These are phyloP conservation scores for Talaromyces sp. DNA, from an alignment of 2,329 filamentous ascomycete genomes.

Conservation along the genomic window DNA sequence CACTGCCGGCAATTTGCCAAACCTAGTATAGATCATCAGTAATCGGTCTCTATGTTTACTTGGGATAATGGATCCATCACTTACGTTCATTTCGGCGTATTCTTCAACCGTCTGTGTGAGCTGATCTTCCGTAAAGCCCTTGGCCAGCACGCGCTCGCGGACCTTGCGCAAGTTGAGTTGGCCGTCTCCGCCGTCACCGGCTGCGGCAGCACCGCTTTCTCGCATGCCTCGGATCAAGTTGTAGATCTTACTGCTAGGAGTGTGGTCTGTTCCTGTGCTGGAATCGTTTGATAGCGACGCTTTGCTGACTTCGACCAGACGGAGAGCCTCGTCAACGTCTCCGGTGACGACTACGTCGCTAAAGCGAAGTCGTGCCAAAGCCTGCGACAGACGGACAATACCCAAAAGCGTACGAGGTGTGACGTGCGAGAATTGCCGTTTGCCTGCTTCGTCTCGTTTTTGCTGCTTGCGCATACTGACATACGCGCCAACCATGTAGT, in stretches of 20 bases:
- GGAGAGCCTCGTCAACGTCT: conserved; percentile 91
- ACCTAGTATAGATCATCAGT: conserved; percentile 52
- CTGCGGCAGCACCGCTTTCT: conserved; percentile 74
- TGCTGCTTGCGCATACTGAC: conserved; percentile 90
- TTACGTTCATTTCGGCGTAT: conserved; percentile 83
- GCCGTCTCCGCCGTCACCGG: conserved; percentile 66
- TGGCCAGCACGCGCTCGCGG: conserved; percentile 85
- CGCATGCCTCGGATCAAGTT: conserved; percentile 86
- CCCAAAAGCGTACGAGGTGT: conserved; percentile 91
- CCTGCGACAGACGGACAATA: conserved; percentile 87
- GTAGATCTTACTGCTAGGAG: conserved; percentile 85
- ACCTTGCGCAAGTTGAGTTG: conserved; percentile 87
- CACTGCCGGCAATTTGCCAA: conserved; percentile 72
- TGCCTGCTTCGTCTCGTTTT: conserved; percentile 82
- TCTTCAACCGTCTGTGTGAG: conserved; percentile 82
- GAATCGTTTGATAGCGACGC: conserved; percentile 76
- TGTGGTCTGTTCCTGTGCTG: conserved; percentile 62
- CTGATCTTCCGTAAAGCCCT: conserved; percentile 95
- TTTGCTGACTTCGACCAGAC: conserved; percentile 89
- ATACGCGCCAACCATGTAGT: conserved; percentile 97
- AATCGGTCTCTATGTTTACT: conserved; percentile 13
- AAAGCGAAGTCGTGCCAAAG: conserved; percentile 87
- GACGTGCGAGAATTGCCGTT: conserved; percentile 90
- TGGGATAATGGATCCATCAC: conserved; percentile 38
- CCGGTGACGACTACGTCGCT: conserved; percentile 78